These are phyloP conservation scores for Nothophaeocryptopus gaeumannii DNA, from an alignment of 2,329 filamentous ascomycete species.

Conservation along the genomic window DNA sequence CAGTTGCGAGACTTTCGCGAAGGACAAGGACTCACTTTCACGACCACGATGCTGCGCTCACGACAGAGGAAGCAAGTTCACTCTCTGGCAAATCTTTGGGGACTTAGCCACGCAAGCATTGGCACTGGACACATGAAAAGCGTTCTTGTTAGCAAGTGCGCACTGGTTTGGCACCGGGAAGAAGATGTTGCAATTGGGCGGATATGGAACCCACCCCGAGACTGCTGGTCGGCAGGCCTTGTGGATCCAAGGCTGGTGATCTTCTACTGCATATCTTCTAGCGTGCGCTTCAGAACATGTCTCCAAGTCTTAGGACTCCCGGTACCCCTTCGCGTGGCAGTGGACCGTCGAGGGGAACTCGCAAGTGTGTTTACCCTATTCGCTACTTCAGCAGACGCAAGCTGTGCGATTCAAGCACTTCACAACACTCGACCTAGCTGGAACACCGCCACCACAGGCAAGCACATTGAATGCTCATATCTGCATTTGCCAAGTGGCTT, in stretches of 20 bases:
- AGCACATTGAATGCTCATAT: constrained; percentile 9
- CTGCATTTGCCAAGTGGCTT: constrained; percentile 6
- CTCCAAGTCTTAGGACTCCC: constrained; percentile 10
- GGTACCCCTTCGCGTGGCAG: constrained; percentile 3
- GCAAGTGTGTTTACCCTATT: constrained; percentile 11
- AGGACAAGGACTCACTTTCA: constrained; percentile 6
- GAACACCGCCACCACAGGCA: constrained; percentile 7
- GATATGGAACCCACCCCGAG: constrained; percentile 10
- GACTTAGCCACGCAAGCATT: constrained; percentile 12
- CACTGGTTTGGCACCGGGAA: constrained; percentile 1
- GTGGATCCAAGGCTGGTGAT: constrained; percentile 11
- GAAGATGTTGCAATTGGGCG: constrained; percentile 4
- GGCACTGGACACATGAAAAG: constrained; percentile 2
- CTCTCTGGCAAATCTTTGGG: constrained; percentile 15
- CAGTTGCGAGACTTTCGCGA: constrained; percentile 11
- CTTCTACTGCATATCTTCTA: constrained; percentile 9
- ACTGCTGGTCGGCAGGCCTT: constrained; percentile 7
- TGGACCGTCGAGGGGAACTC: constrained; percentile 13
- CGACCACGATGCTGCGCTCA: constrained; percentile 4
- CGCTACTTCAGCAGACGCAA: constrained; percentile 6
- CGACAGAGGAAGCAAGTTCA: constrained; percentile 14
- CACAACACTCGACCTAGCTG: constrained; percentile 7
- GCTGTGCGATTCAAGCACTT: constrained; percentile 1
- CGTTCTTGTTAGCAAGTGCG: constrained; percentile 12
- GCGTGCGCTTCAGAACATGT: constrained; percentile 12